phyloP scores from a whole-genome alignment of 164 flowering plant genomes.

The Magnolia officinalis region DNA sequence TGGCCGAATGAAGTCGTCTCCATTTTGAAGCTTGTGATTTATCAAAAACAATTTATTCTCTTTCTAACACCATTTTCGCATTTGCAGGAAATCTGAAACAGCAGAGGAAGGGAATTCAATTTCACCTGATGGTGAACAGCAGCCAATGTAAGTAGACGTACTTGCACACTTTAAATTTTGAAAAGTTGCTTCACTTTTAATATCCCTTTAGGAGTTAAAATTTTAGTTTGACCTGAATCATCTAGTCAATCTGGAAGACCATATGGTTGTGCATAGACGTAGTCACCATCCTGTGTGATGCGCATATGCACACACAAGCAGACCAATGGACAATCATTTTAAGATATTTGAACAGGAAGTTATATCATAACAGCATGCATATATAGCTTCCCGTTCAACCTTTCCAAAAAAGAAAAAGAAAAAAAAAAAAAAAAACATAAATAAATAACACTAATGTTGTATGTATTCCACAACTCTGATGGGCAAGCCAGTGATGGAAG shows the following conservation, averaged over 20 bases:
- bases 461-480: no score
- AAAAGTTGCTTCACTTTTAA: neutral
- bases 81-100: constrained; percentile 27
- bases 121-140: constrained; percentile 14
- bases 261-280: neutral
- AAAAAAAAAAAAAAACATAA: no score
- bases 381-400: no score
- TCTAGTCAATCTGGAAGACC: neutral
- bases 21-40: neutral
- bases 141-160: constrained; percentile 41
- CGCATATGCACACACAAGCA: neutral
- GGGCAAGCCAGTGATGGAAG: no score
- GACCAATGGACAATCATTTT: no score
- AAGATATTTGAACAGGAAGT: no score
- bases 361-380: no score
- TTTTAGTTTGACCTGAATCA: neutral
- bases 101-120: constrained; percentile 18
- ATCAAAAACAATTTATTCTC: neutral
- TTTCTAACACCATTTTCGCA: neutral
- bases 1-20: neutral
- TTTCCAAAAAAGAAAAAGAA: no score
- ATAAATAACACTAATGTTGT: no score
- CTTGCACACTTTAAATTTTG: neutral
- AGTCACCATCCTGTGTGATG: neutral
- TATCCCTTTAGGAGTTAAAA: neutral